Percentiles rank a stretch among this genome's conserved stretches.
Evolutionary conservation across 2,329 filamentous ascomycete genomes (phyloP).

Genomic region (Falciphora oryzae): DNA sequence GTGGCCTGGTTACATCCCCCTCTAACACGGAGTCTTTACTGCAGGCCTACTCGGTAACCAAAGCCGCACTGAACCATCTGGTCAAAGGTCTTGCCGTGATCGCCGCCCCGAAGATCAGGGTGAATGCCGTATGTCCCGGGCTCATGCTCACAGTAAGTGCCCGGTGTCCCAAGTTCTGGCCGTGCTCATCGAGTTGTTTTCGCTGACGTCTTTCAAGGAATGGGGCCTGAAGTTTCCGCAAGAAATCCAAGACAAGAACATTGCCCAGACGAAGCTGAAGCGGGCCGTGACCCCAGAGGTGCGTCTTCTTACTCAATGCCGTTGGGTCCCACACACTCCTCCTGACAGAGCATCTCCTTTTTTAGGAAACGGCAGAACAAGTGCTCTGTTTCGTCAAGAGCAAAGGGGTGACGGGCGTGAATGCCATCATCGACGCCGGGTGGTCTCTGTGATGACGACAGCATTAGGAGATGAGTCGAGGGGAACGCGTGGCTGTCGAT

Average conservation of each 20-base stretch:
- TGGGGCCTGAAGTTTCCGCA: constrained; percentile 56
- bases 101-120: constrained; percentile 48
- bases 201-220: constrained; percentile 32
- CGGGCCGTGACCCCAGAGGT: constrained; percentile 49
- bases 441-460: constrained; percentile 7
- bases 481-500: not conserved
- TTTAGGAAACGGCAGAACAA: constrained; percentile 14
- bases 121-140: constrained; percentile 53
- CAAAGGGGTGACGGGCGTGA: constrained; percentile 16
- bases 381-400: constrained; percentile 14
- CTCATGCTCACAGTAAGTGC: constrained; percentile 39
- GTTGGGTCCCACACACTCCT: not conserved
- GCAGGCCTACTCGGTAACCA: constrained; percentile 69
- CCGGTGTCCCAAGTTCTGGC: not conserved
- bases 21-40: not conserved
- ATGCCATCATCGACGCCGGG: constrained; percentile 16
- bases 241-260: constrained; percentile 49
- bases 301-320: not conserved
- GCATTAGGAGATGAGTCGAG: not conserved
- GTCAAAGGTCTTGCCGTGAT: constrained; percentile 47
- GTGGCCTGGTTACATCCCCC: not conserved
- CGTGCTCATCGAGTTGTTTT: constrained; percentile 14
- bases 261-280: constrained; percentile 54
- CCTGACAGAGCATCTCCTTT: not conserved
- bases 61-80: constrained; percentile 63